These are phyloP conservation scores for Plicaturopsis crispa DNA, from an alignment of 768 basidiomycete genomes.

Conservation along the genomic window DNA sequence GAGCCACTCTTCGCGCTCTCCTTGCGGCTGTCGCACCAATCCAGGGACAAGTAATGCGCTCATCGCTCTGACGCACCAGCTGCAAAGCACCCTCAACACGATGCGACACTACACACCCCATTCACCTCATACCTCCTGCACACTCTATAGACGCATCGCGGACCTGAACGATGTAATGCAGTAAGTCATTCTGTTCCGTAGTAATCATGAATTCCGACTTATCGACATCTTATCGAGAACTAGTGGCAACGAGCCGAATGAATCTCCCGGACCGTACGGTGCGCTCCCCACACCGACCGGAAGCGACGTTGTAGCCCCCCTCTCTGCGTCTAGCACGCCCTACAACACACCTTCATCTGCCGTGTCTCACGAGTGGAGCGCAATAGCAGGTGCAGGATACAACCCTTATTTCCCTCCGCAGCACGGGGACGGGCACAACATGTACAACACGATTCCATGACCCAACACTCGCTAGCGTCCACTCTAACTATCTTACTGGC, in stretches of 20 bases:
- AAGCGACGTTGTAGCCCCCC: constrained; percentile 47
- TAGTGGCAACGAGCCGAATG: constrained; percentile 45
- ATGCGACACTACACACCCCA: constrained; percentile 59
- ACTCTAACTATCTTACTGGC: too few relatives aligned
- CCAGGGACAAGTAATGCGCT: constrained; percentile 53
- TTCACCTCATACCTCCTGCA: constrained; percentile 42
- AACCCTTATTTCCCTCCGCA: constrained; percentile 64
- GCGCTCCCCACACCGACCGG: constrained; percentile 52
- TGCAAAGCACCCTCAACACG: constrained; percentile 47
- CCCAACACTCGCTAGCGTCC: too few relatives aligned
- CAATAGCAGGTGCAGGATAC: constrained; percentile 46
- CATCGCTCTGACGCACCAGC: constrained; percentile 54
- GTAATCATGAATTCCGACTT: too few relatives aligned
- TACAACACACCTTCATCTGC: constrained; percentile 31
- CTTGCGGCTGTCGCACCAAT: constrained; percentile 58
- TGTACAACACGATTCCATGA: too few relatives aligned
- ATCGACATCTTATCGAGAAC: constrained; percentile 14
- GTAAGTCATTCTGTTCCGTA: constrained; percentile 33
- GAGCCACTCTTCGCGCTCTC: constrained; percentile 26
- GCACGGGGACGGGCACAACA: constrained; percentile 39
- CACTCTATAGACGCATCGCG: constrained; percentile 48
- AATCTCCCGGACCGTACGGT: constrained; percentile 43
- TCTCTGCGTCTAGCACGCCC: constrained; percentile 33
- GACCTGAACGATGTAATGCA: constrained; percentile 59
- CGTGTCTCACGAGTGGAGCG: constrained; percentile 57